Evolutionary conservation across 179 eudicot species (phyloP).

Genomic region (Actinidia polygama): DNA sequence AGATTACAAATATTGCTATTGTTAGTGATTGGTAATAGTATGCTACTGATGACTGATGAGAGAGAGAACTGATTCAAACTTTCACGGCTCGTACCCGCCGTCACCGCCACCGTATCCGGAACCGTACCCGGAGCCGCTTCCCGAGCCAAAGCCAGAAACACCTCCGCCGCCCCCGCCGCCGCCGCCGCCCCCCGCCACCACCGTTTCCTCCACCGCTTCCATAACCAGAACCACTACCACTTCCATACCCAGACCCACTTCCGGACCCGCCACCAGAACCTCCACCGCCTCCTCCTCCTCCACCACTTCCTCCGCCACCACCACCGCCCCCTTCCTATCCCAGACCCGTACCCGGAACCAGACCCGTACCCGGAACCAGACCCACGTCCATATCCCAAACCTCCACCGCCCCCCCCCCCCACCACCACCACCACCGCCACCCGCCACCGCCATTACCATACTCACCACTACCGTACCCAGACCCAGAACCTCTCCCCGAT

Average conservation of each 20-base stretch:
- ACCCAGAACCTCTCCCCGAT: not conserved
- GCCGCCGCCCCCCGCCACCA: conserved; percentile 9
- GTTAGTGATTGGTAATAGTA: too few species aligned
- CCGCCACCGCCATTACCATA: not conserved
- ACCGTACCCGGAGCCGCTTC: conserved; percentile 17
- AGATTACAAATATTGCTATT: not conserved
- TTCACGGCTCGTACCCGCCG: conserved; percentile 15
- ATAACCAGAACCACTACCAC: conserved; percentile 22
- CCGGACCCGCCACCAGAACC: conserved; percentile 16
- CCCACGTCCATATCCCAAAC: conserved; percentile 21
- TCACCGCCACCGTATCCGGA: conserved; percentile 18
- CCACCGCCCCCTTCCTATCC: conserved; percentile 11
- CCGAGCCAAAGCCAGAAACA: not conserved
- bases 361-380: not conserved
- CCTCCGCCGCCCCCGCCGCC: conserved; percentile 5
- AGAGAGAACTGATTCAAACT: not conserved
- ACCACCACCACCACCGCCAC: conserved; percentile 16
- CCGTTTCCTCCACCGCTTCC: conserved; percentile 9
- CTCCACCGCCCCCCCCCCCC: not conserved
- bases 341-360: conserved; percentile 11
- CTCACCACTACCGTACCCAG: too few species aligned
- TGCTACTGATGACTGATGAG: not conserved
- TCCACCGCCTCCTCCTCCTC: not conserved
- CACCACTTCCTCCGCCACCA: not conserved
- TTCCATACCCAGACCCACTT: conserved; percentile 18